These are phyloP conservation scores for Nicotiana sylvestris DNA, from an alignment of 257 asterid genomes.

Conservation along the genomic window DNA sequence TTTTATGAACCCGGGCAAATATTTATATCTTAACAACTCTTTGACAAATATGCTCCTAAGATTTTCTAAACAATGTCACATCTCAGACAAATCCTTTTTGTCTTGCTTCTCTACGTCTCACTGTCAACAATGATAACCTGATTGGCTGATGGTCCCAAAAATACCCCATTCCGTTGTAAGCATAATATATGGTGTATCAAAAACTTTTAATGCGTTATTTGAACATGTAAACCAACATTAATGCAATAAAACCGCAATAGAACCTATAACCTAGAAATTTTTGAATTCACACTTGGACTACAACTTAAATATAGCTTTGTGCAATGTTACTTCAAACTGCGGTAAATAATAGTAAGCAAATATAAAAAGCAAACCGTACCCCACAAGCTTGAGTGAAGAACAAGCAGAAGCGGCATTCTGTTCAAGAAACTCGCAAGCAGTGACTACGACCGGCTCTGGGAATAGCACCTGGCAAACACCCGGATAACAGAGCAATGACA, in stretches of 20 bases:
- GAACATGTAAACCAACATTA: not conserved
- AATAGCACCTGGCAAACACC: slow-evolving; percentile 57
- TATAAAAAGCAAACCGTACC: slow-evolving; percentile 44
- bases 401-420: slow-evolving; percentile 80
- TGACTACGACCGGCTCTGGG: slow-evolving; percentile 76
- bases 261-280: not conserved
- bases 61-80: not conserved
- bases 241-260: not conserved
- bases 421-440: slow-evolving; percentile 92
- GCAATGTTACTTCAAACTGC: not conserved
- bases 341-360: not conserved
- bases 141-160: not conserved
- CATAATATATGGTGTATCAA: not conserved
- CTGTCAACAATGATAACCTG: not conserved
- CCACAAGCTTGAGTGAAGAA: slow-evolving; percentile 66
- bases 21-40: not conserved
- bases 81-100: not conserved
- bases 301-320: not conserved
- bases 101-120: not conserved
- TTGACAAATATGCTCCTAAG: not conserved
- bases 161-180: not conserved
- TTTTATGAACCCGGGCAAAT: not conserved
- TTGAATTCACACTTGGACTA: not conserved
- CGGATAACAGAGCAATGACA: not conserved
- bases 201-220: not conserved